phyloP scores from a whole-genome alignment of 2,329 filamentous ascomycete genomes.

The Sporothrix pseudoabietina region DNA sequence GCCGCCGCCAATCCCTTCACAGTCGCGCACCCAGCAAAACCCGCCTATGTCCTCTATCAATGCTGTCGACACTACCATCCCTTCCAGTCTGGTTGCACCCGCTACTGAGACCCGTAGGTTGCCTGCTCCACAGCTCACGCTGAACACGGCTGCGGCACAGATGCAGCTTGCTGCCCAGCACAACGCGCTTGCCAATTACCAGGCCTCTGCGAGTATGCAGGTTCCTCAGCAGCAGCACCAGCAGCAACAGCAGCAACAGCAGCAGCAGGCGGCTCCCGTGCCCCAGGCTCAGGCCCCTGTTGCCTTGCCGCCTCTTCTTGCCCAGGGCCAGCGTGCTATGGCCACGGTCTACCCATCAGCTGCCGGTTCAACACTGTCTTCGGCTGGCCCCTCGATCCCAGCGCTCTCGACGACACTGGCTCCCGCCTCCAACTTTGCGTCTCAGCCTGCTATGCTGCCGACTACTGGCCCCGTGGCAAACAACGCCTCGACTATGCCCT shows the following conservation, averaged over 20 bases:
- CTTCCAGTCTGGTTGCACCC: not conserved
- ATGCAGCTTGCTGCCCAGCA: not conserved
- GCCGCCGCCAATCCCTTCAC: conserved; percentile 6
- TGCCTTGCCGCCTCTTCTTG: conserved; percentile 65
- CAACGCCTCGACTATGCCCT: conserved; percentile 28
- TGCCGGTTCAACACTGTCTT: conserved; percentile 44
- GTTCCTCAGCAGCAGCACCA: not conserved
- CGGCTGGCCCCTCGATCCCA: conserved; percentile 41
- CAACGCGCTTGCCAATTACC: not conserved
- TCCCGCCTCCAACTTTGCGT: not conserved
- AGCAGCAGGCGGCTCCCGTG: conserved; percentile 26
- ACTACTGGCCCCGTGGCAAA: conserved; percentile 21
- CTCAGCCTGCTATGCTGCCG: conserved; percentile 24
- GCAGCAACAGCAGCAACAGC: conserved; percentile 1
- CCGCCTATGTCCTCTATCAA: not conserved
- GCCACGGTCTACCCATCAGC: conserved; percentile 69
- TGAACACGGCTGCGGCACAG: conserved; percentile 54
- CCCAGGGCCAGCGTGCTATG: conserved; percentile 69
- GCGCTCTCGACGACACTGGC: conserved; percentile 34
- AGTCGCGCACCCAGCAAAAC: not conserved
- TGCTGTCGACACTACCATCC: no score
- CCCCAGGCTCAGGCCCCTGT: conserved; percentile 49
- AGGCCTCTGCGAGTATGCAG: not conserved
- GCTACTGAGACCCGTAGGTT: conserved; percentile 52
- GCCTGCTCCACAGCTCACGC: conserved; percentile 70